phyloP scores from a whole-genome alignment of 805 yeast genomes.

The Monosporozyma yasuniensis region DNA sequence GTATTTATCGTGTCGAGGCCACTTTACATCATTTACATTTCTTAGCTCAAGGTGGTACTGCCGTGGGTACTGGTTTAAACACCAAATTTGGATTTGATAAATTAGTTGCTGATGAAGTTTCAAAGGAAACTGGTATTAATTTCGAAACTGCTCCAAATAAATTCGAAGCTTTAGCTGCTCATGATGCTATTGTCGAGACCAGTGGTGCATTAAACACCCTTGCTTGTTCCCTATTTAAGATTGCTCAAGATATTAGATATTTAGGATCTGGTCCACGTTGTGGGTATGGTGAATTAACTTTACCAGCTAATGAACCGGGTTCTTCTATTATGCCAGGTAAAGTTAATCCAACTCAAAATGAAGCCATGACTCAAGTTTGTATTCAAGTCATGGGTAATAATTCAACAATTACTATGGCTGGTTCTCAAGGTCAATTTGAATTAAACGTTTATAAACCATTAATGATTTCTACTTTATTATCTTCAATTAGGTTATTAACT shows the following conservation, averaged over 20 bases:
- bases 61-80: slow-evolving; percentile 97
- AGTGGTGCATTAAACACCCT: slow-evolving; percentile 95
- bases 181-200: slow-evolving; percentile 96
- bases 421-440: slow-evolving; percentile 98
- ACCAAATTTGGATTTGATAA: slow-evolving; percentile 84
- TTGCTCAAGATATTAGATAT: slow-evolving; percentile 96
- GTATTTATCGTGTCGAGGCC: slow-evolving; percentile 76
- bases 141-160: slow-evolving; percentile 96
- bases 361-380: slow-evolving; percentile 97
- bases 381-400: slow-evolving; percentile 97
- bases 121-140: slow-evolving; percentile 77
- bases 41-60: slow-evolving; percentile 99
- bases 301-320: slow-evolving; percentile 99
- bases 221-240: slow-evolving; percentile 88
- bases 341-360: slow-evolving; percentile 98
- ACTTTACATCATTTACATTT: slow-evolving; percentile 65
- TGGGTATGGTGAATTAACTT: slow-evolving; percentile 91
- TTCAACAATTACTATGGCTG: slow-evolving; percentile 89
- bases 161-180: slow-evolving; percentile 98
- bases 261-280: slow-evolving; percentile 99
- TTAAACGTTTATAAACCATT: slow-evolving; percentile 97
- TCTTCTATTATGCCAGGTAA: slow-evolving; percentile 99
- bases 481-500: slow-evolving; percentile 79
- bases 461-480: slow-evolving; percentile 80
- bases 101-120: slow-evolving; percentile 77